Conservation (phyloP, 495 filamentous ascomycete genomes). For the Tuber borchii region DNA sequence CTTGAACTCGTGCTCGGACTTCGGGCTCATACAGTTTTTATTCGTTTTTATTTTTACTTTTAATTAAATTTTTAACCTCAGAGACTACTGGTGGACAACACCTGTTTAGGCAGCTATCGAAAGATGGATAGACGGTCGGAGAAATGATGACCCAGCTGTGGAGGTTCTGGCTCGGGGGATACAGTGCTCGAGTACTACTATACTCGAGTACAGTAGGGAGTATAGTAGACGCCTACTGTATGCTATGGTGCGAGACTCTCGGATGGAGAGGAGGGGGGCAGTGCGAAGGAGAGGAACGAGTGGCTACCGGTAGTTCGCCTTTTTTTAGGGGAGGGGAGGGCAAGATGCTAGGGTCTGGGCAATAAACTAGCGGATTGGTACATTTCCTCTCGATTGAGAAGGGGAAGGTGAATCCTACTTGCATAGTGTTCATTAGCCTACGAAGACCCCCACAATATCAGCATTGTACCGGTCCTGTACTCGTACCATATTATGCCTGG, state of each 20-base stretch:
- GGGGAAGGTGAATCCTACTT: background rate
- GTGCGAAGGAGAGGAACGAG: too few species aligned
- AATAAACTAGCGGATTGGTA: background rate
- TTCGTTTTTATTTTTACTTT: background rate
- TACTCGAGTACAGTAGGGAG: background rate
- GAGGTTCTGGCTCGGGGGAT: background rate
- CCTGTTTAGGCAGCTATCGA: background rate
- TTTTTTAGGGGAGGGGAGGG: too few species aligned
- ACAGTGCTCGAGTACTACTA: too few species aligned
- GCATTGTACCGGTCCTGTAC: too few species aligned
- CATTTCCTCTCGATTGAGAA: background rate
- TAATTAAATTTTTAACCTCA: background rate
- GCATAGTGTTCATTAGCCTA: background rate
- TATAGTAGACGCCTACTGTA: background rate
- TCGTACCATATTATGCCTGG: too few species aligned
- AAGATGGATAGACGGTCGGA: background rate
- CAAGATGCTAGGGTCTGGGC: background rate
- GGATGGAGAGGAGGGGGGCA: too few species aligned
- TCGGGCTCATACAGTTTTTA: background rate
- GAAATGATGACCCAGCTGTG: background rate
- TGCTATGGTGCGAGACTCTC: background rate
- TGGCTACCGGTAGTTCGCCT: background rate
- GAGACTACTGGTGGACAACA: background rate
- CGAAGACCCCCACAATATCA: too few species aligned
- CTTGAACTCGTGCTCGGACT: background rate